Base-by-base conservation (phyloP, 208 protist species). In the Acanthamoeba culbertsoni region DNA sequence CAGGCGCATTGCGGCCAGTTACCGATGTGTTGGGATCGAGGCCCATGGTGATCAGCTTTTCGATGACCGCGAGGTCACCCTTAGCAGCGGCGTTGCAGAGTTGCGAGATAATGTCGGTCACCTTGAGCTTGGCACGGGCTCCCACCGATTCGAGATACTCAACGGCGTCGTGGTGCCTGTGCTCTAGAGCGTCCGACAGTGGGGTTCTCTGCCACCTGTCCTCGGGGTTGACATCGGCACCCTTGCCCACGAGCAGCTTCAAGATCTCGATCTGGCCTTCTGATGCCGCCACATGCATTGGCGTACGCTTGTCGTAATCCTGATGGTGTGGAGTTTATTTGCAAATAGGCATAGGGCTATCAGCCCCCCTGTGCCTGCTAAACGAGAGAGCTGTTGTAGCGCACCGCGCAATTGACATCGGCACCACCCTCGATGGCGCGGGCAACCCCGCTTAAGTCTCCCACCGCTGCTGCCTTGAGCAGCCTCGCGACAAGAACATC, bases 251-350 rank as follows among this genome's bases (percentile, higher is more conserved):
- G 16, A 97, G 93, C 28, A 90, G 84, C 51, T 95, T 77, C 18
- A 96, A 65, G 46, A 94, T 55, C 1, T 82, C 51, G 8, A 93
- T 26, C 28, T 95, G 75, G 43, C 95, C 95, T 42, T 95, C 86
- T 1, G 42, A 51, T 37, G 93, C 45, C 20, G 95, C 95, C 18
- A 97, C 31, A 57, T 96, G 93, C 28, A 97, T 68, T 26, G 95
- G 86, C 0, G 90, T 93, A 20, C 94, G 71, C 35, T 79, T 51
- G 93, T 97, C 95, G 88, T 96, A 95, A 46, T 96, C 95, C 28
- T 73, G n/a, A n/a, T n/a, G n/a, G n/a, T n/a, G n/a, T n/a, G n/a
- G n/a, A n/a, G n/a, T n/a, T n/a, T n/a, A n/a, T n/a, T n/a, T n/a
- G n/a, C n/a, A n/a, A n/a, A n/a, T n/a, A n/a, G n/a, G n/a, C n/a